Evolutionary conservation across 257 asterid genomes (phyloP), one percentile per base, ranked within the genome.

Genomic region (Phtheirospermum japonicum): DNA sequence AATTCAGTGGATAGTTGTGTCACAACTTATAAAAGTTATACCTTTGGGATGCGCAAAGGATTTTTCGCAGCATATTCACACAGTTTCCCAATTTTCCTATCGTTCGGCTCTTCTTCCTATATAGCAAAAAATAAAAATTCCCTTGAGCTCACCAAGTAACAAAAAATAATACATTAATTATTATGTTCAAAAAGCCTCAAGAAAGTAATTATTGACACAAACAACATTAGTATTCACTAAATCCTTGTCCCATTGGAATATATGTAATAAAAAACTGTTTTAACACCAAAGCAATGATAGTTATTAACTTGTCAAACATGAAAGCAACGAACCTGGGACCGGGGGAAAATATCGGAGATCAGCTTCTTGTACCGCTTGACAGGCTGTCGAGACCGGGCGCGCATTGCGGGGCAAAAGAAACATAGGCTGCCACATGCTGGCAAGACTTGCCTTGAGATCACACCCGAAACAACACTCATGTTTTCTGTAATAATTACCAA

Each of bases 361-460:
- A 92, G 75, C 77, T 92, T 89, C 91, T 92, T 92, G 88, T 92
- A 92, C 77, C 99, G 85, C 90, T 89, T 92, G 56, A 92, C 99
- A 11, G 99, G 99, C 83, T 92, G 99, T 70, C 99, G 70, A 37
- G 99, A 92, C 86, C 99, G 80, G 1, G 97, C 77, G 37, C 99
- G 77, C 89, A 92, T 55, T 14, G 84, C 80, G 4, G 99, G 99
- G 77, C 99, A 92, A 66, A 89, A 85, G 85, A 86, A 85, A 80
- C 99, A 92, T 34, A 92, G 89, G 79, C 71, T 82, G 65, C 89
- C 99, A 71, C 97, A 89, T 69, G 85, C 96, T 39, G 99, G 99
- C 83, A 86, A 72, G 40, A 92, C 79, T 82, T 86, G 97, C 88
- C 99, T 86, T 32, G 99, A 89, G 57, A 92, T 74, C 56, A 85